These are phyloP conservation scores for Salvia hispanica DNA, from an alignment of 257 asterid species.

Conservation along the genomic window DNA sequence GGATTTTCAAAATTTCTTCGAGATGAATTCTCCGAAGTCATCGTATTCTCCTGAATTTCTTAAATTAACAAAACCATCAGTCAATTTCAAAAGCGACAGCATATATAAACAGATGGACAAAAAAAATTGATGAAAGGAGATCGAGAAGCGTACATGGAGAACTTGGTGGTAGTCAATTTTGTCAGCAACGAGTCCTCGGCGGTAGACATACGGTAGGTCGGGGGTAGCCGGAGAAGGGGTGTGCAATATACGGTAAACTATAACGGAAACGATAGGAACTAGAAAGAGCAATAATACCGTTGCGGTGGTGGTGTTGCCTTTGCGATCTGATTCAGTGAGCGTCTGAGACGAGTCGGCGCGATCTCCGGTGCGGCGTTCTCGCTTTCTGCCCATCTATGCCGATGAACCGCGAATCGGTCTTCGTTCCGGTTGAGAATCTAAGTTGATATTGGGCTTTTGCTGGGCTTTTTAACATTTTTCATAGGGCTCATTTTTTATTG, in stretches of 20 bases:
- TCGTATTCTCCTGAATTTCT: conserved; percentile 73
- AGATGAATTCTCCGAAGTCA: conserved; percentile 59
- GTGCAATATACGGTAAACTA: conserved; percentile 46
- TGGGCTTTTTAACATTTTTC: background rate
- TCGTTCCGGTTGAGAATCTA: conserved; percentile 2
- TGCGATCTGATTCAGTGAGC: conserved; percentile 28
- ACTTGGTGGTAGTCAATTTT: conserved; percentile 58
- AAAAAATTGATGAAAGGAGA: conserved; percentile 5
- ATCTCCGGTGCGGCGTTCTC: conserved; percentile 49
- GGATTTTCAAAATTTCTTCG: conserved; percentile 71
- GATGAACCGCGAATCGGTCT: conserved; percentile 22
- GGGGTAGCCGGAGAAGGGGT: conserved; percentile 34
- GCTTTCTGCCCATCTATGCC: conserved; percentile 62
- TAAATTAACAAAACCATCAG: conserved; percentile 31
- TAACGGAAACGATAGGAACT: conserved; percentile 52
- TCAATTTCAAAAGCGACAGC: conserved; percentile 15
- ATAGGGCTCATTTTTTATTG: no score
- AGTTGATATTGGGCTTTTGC: background rate
- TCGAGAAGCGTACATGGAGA: conserved; percentile 55
- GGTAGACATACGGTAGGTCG: conserved; percentile 46
- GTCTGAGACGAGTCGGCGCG: no score
- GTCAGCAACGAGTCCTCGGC: conserved; percentile 53
- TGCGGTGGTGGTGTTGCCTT: conserved; percentile 27
- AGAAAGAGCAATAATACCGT: conserved; percentile 41
- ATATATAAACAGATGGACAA: background rate